Conservation (phyloP, 768 basidiomycete genomes). For the Steccherinum ochraceum region DNA sequence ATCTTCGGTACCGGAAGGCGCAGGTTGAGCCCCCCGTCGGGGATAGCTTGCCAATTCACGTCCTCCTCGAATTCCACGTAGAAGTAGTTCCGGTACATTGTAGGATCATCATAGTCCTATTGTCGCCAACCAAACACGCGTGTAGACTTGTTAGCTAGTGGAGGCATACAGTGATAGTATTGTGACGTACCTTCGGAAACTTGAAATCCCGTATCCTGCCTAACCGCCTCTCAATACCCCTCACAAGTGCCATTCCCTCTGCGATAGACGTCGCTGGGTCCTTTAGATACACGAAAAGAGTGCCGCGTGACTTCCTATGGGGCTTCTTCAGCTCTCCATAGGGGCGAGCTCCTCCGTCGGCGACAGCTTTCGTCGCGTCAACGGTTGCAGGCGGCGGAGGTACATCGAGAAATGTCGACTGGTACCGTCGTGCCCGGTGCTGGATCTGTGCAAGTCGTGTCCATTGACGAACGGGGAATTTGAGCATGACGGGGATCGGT, state of each 20-base stretch:
- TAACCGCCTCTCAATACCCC: background rate
- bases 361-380: too few species aligned
- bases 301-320: background rate
- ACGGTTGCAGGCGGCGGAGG: background rate
- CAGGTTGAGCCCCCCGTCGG: background rate
- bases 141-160: too few species aligned
- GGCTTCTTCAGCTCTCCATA: background rate
- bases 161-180: background rate
- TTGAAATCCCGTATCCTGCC: background rate
- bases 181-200: background rate
- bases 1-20: background rate
- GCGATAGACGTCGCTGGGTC: background rate
- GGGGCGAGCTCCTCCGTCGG: too few species aligned
- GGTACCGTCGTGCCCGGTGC: background rate
- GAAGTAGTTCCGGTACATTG: background rate
- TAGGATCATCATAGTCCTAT: background rate
- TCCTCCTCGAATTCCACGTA: background rate
- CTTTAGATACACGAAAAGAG: background rate
- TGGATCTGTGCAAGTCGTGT: background rate
- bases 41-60: background rate
- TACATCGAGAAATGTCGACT: background rate
- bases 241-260: background rate
- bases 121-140: too few species aligned
- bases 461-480: background rate
- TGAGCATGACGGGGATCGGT: background rate